A percentile compares a stretch with the other conserved stretches of the same genome.
Evolutionary conservation across 1,284 basidiomycete species (phyloP).

Genomic region (Heterobasidion irregulare): DNA sequence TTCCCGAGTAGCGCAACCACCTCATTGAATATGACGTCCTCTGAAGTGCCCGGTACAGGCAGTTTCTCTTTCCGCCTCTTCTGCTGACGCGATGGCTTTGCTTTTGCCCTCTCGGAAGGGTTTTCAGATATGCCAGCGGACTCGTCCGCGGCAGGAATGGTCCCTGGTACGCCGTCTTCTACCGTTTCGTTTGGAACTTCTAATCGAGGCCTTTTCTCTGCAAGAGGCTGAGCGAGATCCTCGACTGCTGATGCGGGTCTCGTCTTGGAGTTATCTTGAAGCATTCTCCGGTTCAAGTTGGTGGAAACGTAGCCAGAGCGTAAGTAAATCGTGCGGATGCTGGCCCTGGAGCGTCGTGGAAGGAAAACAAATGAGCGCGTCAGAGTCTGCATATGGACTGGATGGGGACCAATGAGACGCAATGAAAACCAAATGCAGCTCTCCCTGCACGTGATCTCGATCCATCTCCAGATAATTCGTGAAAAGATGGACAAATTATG

Average conservation of each 20-base stretch:
- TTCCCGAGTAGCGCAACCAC: conserved; percentile 60
- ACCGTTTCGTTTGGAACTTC: neutral
- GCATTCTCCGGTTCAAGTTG: neutral
- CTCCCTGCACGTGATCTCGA: neutral
- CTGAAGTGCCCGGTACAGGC: conserved; percentile 61
- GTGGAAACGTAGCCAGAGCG: neutral
- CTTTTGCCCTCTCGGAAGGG: neutral
- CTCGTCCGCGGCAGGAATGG: neutral
- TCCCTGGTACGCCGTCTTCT: neutral
- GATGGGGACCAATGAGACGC: neutral
- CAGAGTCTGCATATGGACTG: too few species aligned
- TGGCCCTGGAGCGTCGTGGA: neutral
- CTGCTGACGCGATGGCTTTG: conserved; percentile 5
- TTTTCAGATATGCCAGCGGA: neutral
- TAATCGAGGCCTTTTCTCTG: conserved; percentile 32
- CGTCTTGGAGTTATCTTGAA: neutral
- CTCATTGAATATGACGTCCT: conserved; percentile 73
- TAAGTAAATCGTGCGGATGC: neutral
- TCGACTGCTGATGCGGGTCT: conserved; percentile 2
- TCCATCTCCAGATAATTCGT: neutral
- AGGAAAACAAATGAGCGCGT: too few species aligned
- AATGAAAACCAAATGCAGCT: neutral
- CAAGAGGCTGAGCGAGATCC: neutral
- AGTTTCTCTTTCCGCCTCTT: conserved; percentile 22
- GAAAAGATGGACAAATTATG: neutral